Conservation (phyloP, 208 protist species). For the Leishmania major region DNA sequence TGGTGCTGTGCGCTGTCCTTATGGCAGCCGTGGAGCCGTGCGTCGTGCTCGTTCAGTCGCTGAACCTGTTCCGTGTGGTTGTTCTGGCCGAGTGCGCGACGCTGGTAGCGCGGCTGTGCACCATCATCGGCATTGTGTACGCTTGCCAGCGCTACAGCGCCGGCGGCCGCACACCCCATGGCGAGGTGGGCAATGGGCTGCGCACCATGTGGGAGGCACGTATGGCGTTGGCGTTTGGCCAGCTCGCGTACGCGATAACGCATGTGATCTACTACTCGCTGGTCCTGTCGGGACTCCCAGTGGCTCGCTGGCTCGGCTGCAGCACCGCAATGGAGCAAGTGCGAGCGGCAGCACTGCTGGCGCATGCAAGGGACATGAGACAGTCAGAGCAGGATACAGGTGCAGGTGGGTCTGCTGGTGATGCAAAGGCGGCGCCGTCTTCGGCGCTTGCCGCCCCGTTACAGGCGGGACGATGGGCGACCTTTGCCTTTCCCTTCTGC, state of each 20-base stretch:
- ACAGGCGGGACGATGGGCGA: not conserved
- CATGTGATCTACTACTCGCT: constrained; percentile 55
- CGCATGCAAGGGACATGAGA: not conserved
- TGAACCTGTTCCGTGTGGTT: constrained; percentile 64
- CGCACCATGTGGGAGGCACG: constrained; percentile 49
- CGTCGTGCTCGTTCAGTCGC: constrained; percentile 63
- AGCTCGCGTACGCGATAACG: constrained; percentile 51
- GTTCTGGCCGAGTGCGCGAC: constrained; percentile 72
- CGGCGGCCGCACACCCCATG: constrained; percentile 1
- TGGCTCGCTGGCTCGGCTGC: constrained; percentile 33
- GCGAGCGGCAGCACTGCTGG: constrained; percentile 26
- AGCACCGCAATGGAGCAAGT: constrained; percentile 33
- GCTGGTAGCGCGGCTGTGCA: constrained; percentile 50
- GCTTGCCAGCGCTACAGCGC: constrained; percentile 8
- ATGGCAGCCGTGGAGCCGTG: constrained; percentile 62
- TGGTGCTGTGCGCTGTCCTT: constrained; percentile 48
- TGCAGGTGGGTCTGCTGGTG: not conserved
- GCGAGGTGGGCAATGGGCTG: constrained; percentile 17
- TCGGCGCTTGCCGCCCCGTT: not conserved
- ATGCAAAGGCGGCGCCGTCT: constrained; percentile 1
- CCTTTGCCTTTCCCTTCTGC: constrained; percentile 38
- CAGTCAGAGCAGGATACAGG: not conserved
- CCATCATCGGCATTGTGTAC: constrained; percentile 43
- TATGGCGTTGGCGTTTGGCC: constrained; percentile 60
- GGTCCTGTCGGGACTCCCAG: constrained; percentile 31